Evolutionary conservation across 345 rosid species (phyloP).

Genomic region (Salix arbutifolia): DNA sequence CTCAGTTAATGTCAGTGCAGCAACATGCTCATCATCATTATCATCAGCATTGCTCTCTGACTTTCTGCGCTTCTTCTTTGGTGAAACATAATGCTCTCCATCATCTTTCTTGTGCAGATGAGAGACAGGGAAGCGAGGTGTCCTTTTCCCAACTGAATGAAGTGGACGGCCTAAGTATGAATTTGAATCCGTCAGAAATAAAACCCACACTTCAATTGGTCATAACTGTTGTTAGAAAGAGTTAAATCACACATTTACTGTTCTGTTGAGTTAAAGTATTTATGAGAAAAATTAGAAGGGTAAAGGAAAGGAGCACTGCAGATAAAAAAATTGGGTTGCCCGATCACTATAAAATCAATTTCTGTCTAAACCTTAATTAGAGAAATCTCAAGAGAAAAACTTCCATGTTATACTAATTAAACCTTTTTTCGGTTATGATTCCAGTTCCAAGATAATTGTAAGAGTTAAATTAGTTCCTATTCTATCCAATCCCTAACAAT

Average conservation of each 20-base stretch:
- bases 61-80: constrained; percentile 48
- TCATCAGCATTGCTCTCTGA: constrained; percentile 41
- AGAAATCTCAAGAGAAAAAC: neutral
- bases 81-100: constrained; percentile 39
- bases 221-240: neutral
- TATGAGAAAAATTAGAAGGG: neutral
- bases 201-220: constrained; percentile 4
- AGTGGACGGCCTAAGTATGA: constrained; percentile 55
- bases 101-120: constrained; percentile 38
- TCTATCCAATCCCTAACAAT: neutral
- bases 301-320: neutral
- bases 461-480: neutral
- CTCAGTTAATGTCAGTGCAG: constrained; percentile 67
- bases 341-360: neutral
- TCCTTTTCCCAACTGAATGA: constrained; percentile 88
- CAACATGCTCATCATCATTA: constrained; percentile 65
- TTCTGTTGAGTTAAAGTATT: neutral
- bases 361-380: neutral
- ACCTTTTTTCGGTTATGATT: neutral
- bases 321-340: neutral
- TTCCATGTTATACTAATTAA: neutral
- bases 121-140: constrained; percentile 89
- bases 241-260: neutral
- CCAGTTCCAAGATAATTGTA: neutral
- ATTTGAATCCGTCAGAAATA: constrained; percentile 16